phyloP scores from a whole-genome alignment of 331 rosid species.

The Rosa hybrid region DNA sequence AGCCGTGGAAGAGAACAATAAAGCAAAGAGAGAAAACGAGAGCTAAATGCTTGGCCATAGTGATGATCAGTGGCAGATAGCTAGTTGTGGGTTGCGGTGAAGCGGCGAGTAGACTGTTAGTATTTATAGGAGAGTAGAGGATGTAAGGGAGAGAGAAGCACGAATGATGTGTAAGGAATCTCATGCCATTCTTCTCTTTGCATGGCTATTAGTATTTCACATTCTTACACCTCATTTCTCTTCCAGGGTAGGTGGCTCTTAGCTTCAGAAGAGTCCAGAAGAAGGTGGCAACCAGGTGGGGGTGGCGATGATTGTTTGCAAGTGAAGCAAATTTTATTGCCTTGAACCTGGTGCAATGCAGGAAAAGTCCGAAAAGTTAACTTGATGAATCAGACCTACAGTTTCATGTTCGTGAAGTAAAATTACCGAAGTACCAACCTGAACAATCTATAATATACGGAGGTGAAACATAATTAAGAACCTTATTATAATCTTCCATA shows the following conservation, averaged over 20 bases:
- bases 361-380: neutral
- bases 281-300: neutral
- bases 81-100: conserved; percentile 13
- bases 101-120: conserved; percentile 10
- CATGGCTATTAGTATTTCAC: conserved; percentile 32
- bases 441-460: neutral
- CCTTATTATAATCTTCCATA: too few species aligned
- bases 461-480: too few species aligned
- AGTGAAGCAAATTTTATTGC: neutral
- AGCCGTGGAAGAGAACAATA: conserved; percentile 18
- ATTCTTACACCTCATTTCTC: conserved; percentile 48
- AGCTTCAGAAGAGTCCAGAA: neutral
- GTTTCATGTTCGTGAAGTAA: neutral
- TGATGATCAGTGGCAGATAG: neutral
- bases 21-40: conserved; percentile 1
- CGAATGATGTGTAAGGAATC: conserved; percentile 17
- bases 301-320: neutral
- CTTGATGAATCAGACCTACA: neutral
- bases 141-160: conserved; percentile 31
- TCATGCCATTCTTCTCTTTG: conserved; percentile 56
- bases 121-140: conserved; percentile 36
- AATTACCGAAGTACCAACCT: neutral
- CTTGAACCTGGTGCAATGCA: neutral
- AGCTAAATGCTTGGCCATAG: conserved; percentile 3
- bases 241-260: conserved; percentile 26